Percentiles rank a stretch among this genome's conserved stretches.
These are phyloP conservation scores for Leccinellum luteum DNA, from an alignment of 768 basidiomycete species.

Conservation along the genomic window DNA sequence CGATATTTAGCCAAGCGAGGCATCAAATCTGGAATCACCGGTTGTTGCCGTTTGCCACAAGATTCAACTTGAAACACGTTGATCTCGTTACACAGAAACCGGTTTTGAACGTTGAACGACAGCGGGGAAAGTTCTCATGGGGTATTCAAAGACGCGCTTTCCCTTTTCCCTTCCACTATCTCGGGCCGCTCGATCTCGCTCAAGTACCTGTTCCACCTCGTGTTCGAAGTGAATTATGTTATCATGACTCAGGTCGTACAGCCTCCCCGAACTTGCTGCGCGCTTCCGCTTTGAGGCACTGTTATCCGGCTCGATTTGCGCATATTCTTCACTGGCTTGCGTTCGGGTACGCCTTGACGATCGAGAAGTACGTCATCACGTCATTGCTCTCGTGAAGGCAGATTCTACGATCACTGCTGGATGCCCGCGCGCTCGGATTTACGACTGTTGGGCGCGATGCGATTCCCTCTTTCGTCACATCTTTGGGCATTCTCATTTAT, in stretches of 20 bases:
- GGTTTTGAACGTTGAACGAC: slow-evolving; percentile 9
- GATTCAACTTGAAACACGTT: slow-evolving; percentile 6
- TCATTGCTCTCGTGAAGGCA: slow-evolving; percentile 23
- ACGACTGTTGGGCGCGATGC: slow-evolving; percentile 17
- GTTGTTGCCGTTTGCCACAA: slow-evolving; percentile 2
- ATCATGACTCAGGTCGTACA: slow-evolving; percentile 16
- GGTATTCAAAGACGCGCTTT: slow-evolving; percentile 1
- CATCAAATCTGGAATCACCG: neutral
- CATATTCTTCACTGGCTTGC: slow-evolving; percentile 6
- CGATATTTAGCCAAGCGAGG: neutral
- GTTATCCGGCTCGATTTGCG: slow-evolving; percentile 11
- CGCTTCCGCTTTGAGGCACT: slow-evolving; percentile 3
- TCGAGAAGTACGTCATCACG: slow-evolving; percentile 33
- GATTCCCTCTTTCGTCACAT: slow-evolving; percentile 17
- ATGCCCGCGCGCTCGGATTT: slow-evolving; percentile 7
- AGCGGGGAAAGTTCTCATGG: slow-evolving; percentile 10
- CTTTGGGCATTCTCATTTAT: slow-evolving; percentile 13
- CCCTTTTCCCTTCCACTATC: slow-evolving; percentile 7
- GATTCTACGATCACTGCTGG: slow-evolving; percentile 7
- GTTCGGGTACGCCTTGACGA: slow-evolving; percentile 25
- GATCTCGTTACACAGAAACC: slow-evolving; percentile 9
- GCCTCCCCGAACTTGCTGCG: slow-evolving; percentile 5
- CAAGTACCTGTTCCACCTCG: slow-evolving; percentile 21
- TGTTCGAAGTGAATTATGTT: slow-evolving; percentile 19
- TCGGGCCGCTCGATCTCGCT: slow-evolving; percentile 4